Evolutionary conservation across 2,329 filamentous ascomycete genomes (phyloP).

Genomic region (Penicillium frequentans): DNA sequence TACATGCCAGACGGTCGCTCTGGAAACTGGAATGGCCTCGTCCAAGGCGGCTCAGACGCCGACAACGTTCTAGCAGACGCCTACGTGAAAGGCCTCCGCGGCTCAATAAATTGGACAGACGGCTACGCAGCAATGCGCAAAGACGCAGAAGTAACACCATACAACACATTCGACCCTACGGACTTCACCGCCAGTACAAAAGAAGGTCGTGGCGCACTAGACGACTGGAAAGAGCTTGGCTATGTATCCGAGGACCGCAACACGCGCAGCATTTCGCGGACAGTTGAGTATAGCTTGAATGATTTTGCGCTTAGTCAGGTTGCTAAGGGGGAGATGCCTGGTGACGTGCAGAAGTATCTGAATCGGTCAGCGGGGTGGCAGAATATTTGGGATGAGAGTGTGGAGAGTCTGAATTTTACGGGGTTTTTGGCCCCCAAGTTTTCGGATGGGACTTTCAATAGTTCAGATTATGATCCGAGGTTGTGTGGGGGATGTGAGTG

Average conservation of each 20-base stretch:
- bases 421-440: constrained; percentile 58
- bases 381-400: constrained; percentile 66
- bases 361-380: constrained; percentile 68
- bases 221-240: constrained; percentile 65
- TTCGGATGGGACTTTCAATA: constrained; percentile 49
- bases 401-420: constrained; percentile 58
- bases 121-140: constrained; percentile 65
- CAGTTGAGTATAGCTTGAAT: constrained; percentile 66
- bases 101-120: constrained; percentile 64
- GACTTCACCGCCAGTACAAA: constrained; percentile 62
- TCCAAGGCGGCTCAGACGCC: constrained; percentile 67
- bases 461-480: constrained; percentile 48
- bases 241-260: constrained; percentile 62
- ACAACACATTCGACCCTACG: constrained; percentile 57
- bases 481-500: constrained; percentile 67
- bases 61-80: constrained; percentile 74
- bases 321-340: constrained; percentile 50
- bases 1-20: constrained; percentile 67
- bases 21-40: constrained; percentile 63
- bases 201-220: constrained; percentile 67
- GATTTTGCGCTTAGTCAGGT: constrained; percentile 64
- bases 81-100: constrained; percentile 67
- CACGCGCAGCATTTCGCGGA: constrained; percentile 62
- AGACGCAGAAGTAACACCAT: constrained; percentile 64
- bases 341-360: constrained; percentile 55